phyloP scores from a whole-genome alignment of 139 green algal genomes.

The Chlorella vulgaris region DNA sequence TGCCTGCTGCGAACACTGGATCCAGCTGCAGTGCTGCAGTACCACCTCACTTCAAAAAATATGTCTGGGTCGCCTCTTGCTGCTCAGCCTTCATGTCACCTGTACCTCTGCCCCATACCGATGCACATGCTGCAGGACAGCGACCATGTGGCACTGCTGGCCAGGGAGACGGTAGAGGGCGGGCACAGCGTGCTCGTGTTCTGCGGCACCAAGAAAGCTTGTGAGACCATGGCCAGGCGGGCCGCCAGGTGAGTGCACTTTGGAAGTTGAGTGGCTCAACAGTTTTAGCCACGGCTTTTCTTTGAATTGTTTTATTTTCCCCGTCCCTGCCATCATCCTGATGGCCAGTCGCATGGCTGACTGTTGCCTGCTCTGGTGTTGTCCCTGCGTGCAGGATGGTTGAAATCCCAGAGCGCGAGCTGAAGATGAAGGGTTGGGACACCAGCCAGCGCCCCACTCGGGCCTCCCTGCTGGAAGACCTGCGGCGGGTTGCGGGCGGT shows the following conservation, averaged over 20 bases:
- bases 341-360: neutral
- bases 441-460: slow-evolving; percentile 6
- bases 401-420: slow-evolving; percentile 46
- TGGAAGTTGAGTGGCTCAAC: too few species aligned
- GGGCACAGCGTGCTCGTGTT: slow-evolving; percentile 90
- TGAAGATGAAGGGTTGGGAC: neutral
- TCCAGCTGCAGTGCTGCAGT: too few species aligned
- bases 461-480: slow-evolving; percentile 41
- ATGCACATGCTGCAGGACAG: slow-evolving; percentile 62
- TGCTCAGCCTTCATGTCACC: too few species aligned
- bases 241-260: slow-evolving; percentile 17
- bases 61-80: too few species aligned
- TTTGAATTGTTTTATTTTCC: too few species aligned
- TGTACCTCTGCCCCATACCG: too few species aligned
- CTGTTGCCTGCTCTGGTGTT: neutral
- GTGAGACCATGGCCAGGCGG: slow-evolving; percentile 37
- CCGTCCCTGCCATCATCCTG: neutral
- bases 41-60: too few species aligned
- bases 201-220: slow-evolving; percentile 74
- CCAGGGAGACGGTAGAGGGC: slow-evolving; percentile 65
- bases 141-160: slow-evolving; percentile 69
- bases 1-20: too few species aligned
- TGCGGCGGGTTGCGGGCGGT: slow-evolving; percentile 32
- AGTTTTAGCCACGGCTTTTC: too few species aligned
- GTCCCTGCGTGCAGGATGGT: slow-evolving; percentile 26